phyloP scores from a whole-genome alignment of 169 alveolate genomes.

The Neospora caninum region DNA sequence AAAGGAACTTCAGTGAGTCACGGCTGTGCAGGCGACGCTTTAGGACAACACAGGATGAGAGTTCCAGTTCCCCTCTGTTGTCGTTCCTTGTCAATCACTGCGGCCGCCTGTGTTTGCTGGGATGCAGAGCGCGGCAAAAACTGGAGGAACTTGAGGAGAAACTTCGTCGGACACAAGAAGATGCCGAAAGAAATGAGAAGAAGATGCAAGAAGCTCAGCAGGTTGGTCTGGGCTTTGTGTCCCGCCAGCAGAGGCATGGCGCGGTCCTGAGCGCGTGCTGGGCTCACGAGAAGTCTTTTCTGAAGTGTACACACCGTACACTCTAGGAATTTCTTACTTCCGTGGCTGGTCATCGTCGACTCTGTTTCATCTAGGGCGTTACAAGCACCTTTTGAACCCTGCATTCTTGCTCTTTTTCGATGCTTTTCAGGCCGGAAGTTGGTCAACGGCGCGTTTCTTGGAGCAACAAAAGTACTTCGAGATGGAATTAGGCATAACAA shows the following conservation, averaged over 20 bases:
- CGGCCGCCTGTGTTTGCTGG: neutral
- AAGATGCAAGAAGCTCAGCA: slow-evolving; percentile 21
- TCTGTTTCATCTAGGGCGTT: no score
- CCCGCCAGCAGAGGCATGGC: no score
- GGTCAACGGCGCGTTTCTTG: slow-evolving; percentile 1
- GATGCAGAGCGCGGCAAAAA: neutral
- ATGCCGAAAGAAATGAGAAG: slow-evolving; percentile 15
- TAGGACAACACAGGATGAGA: neutral
- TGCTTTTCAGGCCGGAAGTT: neutral
- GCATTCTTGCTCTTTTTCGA: neutral
- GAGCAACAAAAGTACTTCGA: slow-evolving; percentile 33
- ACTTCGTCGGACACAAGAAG: neutral
- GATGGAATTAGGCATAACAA: slow-evolving; percentile 17
- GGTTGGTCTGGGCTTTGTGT: neutral
- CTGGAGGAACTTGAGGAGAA: slow-evolving; percentile 4
- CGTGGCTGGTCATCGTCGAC: no score
- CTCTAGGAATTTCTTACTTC: no score
- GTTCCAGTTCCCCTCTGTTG: neutral
- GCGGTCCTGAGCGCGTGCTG: no score
- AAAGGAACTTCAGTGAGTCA: neutral
- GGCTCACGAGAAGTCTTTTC: no score
- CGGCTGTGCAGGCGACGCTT: neutral
- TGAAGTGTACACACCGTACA: no score
- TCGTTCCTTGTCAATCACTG: neutral
- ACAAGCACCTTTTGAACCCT: no score